Evolutionary conservation across 768 basidiomycete genomes (phyloP).

Genomic region (Suillus fuscotomentosus): DNA sequence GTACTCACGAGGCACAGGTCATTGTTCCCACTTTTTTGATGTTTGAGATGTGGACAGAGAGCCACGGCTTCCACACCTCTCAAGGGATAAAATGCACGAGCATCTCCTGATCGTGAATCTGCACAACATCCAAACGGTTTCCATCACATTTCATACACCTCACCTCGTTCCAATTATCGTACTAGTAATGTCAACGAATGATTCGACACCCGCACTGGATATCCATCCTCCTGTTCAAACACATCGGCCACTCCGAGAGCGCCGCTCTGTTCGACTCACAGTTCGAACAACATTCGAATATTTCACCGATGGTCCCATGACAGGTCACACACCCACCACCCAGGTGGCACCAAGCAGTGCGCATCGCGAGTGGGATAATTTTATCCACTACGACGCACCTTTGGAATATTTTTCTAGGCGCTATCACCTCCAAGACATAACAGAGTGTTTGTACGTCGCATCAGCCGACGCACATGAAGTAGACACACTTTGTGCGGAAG

Average conservation of each 20-base stretch:
- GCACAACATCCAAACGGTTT: neutral
- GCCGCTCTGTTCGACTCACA: conserved; percentile 6
- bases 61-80: neutral
- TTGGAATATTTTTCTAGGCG: neutral
- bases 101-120: neutral
- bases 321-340: neutral
- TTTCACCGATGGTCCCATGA: neutral
- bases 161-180: neutral
- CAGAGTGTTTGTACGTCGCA: conserved; percentile 18
- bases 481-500: conserved; percentile 9
- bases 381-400: neutral
- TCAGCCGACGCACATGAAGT: conserved; percentile 16
- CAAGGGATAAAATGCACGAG: neutral
- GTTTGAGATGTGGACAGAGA: neutral
- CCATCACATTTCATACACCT: neutral
- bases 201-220: neutral
- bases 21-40: neutral
- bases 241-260: conserved; percentile 12
- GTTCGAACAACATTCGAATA: conserved; percentile 11
- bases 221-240: neutral
- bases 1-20: neutral
- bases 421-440: conserved; percentile 13
- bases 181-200: neutral
- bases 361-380: conserved; percentile 3
- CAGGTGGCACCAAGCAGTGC: neutral